Evolutionary conservation across 805 yeast genomes (phyloP), one percentile per base, ranked within the genome.

Genomic region (Kockiozyma suomiensis): DNA sequence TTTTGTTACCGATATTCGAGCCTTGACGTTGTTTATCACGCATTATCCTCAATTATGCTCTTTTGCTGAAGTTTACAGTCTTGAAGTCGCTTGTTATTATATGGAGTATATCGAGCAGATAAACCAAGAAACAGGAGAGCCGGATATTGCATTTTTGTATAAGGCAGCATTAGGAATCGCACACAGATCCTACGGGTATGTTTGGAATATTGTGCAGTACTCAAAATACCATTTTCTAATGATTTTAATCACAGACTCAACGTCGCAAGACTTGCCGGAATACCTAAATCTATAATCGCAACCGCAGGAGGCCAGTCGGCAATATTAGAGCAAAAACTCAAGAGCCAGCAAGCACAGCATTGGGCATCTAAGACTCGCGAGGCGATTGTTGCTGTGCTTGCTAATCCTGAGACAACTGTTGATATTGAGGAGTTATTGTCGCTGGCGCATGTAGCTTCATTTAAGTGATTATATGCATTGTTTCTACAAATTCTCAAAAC

Each of bases 11-110:
- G 73, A 73, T 3, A 64, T 72, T 3, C 70, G 75, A 23, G 86
- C 92, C 0, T 75, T 88, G 58, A 81, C 87, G 0, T 74, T 91
- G 42, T 91, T 90, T 72, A 88, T 92, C 37, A 91, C 97, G 0
- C 97, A 91, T 73, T 91, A 85, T 68, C 91, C 92, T 4, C 78
- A 82, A 19, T 74, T 91, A 42, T 81, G 85, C 57, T 74, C 76
- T 19, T 77, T 87, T 38, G 83, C 82, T 41, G 66, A 73, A 2
- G 21, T n/a, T 19, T 78, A 74, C 61, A 75, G 75, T 0, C 60
- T 64, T 0, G 64, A 72, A 2, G 84, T 86, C 10, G 76, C 76
- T 21, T 87, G 86, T 68, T 86, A 79, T 72, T 90, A 87, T 67
- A 85, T 91, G 90, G 91, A 87, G 19, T 88, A 77, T 67, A 68